phyloP scores from a whole-genome alignment of 805 yeast species.

The Candida nitratophila region DNA sequence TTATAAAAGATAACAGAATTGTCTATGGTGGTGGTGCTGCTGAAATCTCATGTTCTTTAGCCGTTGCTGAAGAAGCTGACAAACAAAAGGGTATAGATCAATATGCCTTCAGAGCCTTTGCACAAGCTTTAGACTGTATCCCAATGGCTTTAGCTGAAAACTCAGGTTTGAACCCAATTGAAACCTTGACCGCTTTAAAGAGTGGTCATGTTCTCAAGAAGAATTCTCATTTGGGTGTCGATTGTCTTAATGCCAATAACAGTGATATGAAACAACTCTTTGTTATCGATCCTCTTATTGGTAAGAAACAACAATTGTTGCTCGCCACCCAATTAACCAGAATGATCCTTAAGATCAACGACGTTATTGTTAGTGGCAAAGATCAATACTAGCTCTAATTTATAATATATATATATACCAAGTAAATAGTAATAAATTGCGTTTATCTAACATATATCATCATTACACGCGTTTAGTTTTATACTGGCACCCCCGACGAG shows the following conservation, averaged over 20 bases:
- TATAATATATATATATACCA: neutral
- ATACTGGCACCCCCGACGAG: too few species aligned
- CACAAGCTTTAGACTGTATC: constrained; percentile 82
- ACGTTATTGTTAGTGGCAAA: constrained; percentile 68
- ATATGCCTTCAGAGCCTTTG: constrained; percentile 94
- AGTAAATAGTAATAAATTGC: neutral
- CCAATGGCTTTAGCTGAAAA: constrained; percentile 96
- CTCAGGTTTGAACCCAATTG: constrained; percentile 92
- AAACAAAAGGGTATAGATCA: constrained; percentile 93
- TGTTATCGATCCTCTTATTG: constrained; percentile 94
- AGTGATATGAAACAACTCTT: constrained; percentile 92
- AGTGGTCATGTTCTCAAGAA: constrained; percentile 75
- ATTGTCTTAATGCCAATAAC: constrained; percentile 82
- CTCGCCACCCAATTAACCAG: constrained; percentile 96
- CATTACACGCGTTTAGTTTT: neutral
- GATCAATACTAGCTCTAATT: constrained; percentile 17
- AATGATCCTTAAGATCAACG: constrained; percentile 95
- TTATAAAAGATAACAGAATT: constrained; percentile 83
- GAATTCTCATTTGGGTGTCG: constrained; percentile 77
- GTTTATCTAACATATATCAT: neutral
- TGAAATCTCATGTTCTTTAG: constrained; percentile 87
- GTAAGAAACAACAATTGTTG: constrained; percentile 92
- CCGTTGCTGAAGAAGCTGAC: constrained; percentile 88
- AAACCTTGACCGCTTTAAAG: constrained; percentile 76
- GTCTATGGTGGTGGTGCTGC: constrained; percentile 99